Evolutionary conservation across 805 yeast species (phyloP), one percentile per base, ranked within the genome.

Genomic region (Ogataea ramenticola): DNA sequence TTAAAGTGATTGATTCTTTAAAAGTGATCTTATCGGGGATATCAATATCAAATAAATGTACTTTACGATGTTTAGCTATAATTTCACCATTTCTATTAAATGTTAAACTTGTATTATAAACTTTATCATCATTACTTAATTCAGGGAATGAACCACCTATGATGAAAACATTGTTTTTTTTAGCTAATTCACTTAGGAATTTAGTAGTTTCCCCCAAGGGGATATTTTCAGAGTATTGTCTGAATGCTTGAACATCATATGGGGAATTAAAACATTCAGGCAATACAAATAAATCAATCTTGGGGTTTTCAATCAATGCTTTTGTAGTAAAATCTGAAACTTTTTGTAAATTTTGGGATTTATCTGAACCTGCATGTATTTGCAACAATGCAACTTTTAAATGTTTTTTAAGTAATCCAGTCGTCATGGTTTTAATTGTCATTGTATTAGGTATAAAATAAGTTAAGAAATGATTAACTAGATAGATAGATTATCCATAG

Each of bases 181-280:
- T 71, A n/a, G 98, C 96, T 51, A 88, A 61, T 0, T 61, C 57
- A 1, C 88, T 69, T 41, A 91, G 65, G 41, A 85, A 74, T 42
- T 62, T 51, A 3, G 91, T 80, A 4, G 80, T 72, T 47, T 79
- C 81, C 6, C 95, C 95, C 1, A 67, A 61, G 6, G 96, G 95
- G 36, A 93, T 85, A n/a, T 62, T 53, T 62, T 93, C 99, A 3
- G 96, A 90, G 60, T 93, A 91, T 46, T 86, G 80, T 6, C 85
- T 77, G 64, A 93, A 93, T 49, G 90, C 83, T 46, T 77, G 77
- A 26, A 88, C 96, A 0, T 95, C 79, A 59, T 93, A 93, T 3
- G 98, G 98, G 1, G 96, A 86, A 62, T 91, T 93, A 76, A 90
- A 91, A 67, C 96, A 89, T 66, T 93, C 98, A 9, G 99, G 99